A percentile compares a stretch with the other conserved stretches of the same genome.
phyloP scores from a whole-genome alignment of 2,329 filamentous ascomycete species.

The Clonostachys chloroleuca region DNA sequence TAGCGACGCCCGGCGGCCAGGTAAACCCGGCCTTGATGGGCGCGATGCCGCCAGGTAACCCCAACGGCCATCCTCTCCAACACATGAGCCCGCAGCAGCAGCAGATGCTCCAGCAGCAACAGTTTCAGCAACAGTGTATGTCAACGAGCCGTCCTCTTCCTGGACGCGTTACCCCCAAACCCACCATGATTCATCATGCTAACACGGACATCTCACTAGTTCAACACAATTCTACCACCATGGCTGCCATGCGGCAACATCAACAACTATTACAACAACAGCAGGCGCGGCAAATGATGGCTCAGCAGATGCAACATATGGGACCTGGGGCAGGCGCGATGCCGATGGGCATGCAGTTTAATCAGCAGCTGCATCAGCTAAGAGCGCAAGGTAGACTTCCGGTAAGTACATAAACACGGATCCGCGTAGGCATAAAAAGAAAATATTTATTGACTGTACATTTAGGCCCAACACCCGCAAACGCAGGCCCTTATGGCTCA shows the following conservation, averaged over 20 bases:
- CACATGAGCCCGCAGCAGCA: constrained; percentile 62
- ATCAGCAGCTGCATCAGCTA: constrained; percentile 45
- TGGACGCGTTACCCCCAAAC: neutral
- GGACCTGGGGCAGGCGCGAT: constrained; percentile 44
- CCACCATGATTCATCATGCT: neutral
- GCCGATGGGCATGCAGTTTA: constrained; percentile 46
- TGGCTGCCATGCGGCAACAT: constrained; percentile 43
- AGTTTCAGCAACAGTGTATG: constrained; percentile 27
- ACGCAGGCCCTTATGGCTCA: constrained; percentile 2
- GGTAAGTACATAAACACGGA: neutral
- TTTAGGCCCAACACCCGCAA: constrained; percentile 34
- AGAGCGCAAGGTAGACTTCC: constrained; percentile 28
- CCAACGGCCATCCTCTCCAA: constrained; percentile 66
- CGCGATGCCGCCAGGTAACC: constrained; percentile 67
- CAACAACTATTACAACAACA: constrained; percentile 54
- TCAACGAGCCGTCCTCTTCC: neutral
- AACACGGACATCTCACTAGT: constrained; percentile 12
- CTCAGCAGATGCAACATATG: constrained; percentile 48
- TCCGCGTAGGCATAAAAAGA: constrained; percentile 10
- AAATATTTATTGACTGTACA: constrained; percentile 37
- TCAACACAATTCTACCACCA: constrained; percentile 24
- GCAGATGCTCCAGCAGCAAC: constrained; percentile 54
- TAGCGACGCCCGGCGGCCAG: constrained; percentile 67
- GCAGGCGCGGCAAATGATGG: constrained; percentile 46
- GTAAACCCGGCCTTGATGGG: constrained; percentile 74